Conservation (phyloP, 805 yeast genomes). For the Saturnispora serradocipensis region DNA sequence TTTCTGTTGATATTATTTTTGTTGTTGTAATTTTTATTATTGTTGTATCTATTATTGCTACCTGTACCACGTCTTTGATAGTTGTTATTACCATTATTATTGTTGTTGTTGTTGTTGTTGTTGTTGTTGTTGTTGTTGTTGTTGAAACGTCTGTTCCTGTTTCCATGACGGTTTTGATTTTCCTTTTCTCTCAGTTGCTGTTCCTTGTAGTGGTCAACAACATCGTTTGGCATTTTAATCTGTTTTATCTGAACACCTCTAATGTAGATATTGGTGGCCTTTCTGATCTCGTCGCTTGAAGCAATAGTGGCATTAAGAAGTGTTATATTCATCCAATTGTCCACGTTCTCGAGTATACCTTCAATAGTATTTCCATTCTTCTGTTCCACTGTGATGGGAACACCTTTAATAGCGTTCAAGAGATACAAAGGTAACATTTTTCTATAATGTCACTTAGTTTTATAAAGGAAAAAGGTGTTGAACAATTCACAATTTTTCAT, state of each 20-base stretch:
- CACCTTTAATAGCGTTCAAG: constrained; percentile 84
- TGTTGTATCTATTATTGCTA: constrained; percentile 17
- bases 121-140: constrained; percentile 17
- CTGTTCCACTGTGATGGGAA: constrained; percentile 78
- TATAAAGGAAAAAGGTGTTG: background rate
- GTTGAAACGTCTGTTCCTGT: constrained; percentile 17
- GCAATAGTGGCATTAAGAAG: constrained; percentile 66
- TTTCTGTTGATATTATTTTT: constrained; percentile 22
- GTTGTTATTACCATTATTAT: constrained; percentile 18
- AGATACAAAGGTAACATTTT: constrained; percentile 80
- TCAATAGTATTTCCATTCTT: constrained; percentile 85
- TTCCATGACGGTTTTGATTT: constrained; percentile 15
- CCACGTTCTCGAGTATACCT: constrained; percentile 80
- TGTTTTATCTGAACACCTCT: constrained; percentile 80
- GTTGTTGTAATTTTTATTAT: constrained; percentile 15
- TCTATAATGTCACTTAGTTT: background rate
- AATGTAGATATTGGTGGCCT: constrained; percentile 66
- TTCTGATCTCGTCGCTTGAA: constrained; percentile 31
- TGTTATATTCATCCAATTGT: constrained; percentile 92
- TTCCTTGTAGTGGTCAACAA: constrained; percentile 68
- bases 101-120: constrained; percentile 4
- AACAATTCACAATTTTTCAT: background rate
- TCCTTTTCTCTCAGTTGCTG: constrained; percentile 34
- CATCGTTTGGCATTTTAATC: constrained; percentile 64
- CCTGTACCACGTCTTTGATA: background rate